Evolutionary conservation across 306 rosid genomes (phyloP), one percentile per base, ranked within the genome.

Genomic region (Senna siamea): DNA sequence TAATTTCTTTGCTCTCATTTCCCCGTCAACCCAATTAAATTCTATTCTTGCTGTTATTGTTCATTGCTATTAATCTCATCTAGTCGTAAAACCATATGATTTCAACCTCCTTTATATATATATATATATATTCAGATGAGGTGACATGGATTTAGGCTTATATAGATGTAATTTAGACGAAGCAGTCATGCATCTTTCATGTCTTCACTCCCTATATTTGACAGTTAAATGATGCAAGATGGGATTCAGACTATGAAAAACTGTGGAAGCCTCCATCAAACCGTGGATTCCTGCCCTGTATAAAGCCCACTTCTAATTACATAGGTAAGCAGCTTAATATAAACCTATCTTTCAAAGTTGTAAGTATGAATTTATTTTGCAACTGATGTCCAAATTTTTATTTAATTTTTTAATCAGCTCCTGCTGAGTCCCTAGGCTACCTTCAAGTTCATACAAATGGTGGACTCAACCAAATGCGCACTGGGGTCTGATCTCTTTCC

Each of bases 401-500:
- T 51, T 69, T 71, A 70, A 51, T 38, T 56, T 32, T 54, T 68
- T 35, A 77, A 76, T 78, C 91, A 94, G 98, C 87, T 80, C 88
- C 90, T 35, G 77, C 62, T 3, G 79, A 87, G 51, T 82, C 94
- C 0, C 81, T 60, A 69, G 98, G 98, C 48, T 94, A 84, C 85
- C 97, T 94, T 62, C 83, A 86, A 44, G 98, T 94, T 53, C 91
- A 91, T 77, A 83, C 98, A 1, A 94, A 94, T 78, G 98, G 98
- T 14, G 98, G 98, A 58, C 97, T 94, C 73, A 94, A 91, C 75
- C 98, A 94, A 79, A 94, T 94, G 98, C 98, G 97, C 70, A 78
- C 93, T 40, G 97, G 98, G 97, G 98, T 91, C 51, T 73, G 91
- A 57, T 47, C 69, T 82, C 68, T 78, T n/a, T 37, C 7, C 60